Percentiles rank a stretch among this genome's conserved stretches.
Evolutionary conservation across 2,329 filamentous ascomycete genomes (phyloP).

Genomic region (Clarireedia homoeocarpa): DNA sequence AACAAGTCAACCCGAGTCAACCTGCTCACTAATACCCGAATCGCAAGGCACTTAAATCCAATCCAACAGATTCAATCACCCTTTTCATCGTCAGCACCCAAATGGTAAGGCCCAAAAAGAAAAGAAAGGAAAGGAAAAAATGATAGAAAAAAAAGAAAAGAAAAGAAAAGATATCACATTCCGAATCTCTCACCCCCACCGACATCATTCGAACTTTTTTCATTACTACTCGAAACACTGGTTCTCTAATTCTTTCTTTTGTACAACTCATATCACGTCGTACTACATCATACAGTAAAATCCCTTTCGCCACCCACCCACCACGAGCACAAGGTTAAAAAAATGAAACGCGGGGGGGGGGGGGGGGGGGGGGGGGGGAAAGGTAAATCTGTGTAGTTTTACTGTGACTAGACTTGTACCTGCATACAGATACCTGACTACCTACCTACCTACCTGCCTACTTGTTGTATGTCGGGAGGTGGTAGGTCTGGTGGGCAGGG

Average conservation of each 20-base stretch:
- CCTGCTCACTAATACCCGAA: neutral
- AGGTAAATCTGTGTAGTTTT: neutral
- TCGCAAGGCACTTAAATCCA: neutral
- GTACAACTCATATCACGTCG: neutral
- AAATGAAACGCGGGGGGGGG: neutral
- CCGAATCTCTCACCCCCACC: too few relatives aligned
- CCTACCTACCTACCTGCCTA: neutral
- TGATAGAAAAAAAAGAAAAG: too few relatives aligned
- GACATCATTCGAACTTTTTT: too few relatives aligned
- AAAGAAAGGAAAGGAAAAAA: too few relatives aligned
- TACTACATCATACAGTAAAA: neutral
- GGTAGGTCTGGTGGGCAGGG: too few relatives aligned
- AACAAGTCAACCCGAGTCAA: neutral
- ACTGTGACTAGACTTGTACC: neutral
- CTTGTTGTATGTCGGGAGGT: too few relatives aligned
- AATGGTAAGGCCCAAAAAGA: too few relatives aligned
- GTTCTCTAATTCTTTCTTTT: neutral
- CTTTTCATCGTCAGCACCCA: too few relatives aligned
- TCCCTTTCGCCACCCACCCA: neutral
- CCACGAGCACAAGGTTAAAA: neutral
- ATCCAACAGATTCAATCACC: neutral
- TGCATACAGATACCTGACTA: neutral
- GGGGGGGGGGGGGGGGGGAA: neutral
- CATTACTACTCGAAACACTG: neutral
- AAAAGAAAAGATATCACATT: neutral